Percentiles rank a stretch among this genome's conserved stretches.
These are phyloP conservation scores for Nothophoma quercina DNA, from an alignment of 2,329 filamentous ascomycete species.

Conservation along the genomic window DNA sequence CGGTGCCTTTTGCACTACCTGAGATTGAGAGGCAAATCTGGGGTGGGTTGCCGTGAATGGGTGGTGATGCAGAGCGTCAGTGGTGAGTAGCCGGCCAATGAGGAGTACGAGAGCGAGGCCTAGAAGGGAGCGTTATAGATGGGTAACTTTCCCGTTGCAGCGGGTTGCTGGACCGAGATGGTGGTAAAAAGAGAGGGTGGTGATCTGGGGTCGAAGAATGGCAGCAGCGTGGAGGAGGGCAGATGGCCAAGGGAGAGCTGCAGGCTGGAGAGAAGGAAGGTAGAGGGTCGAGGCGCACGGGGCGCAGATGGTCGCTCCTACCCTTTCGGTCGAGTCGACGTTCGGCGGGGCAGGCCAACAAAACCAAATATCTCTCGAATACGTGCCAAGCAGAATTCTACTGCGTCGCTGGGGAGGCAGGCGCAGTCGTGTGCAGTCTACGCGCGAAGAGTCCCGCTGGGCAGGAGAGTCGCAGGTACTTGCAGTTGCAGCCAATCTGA, in stretches of 20 bases:
- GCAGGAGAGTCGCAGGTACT: conserved; percentile 17
- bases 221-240: conserved; percentile 27
- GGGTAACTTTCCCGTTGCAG: conserved; percentile 13
- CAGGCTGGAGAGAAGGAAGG: conserved; percentile 15
- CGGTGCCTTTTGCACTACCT: conserved; percentile 17
- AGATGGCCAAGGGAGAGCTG: conserved; percentile 15
- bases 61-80: conserved; percentile 37
- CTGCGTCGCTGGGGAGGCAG: conserved; percentile 23
- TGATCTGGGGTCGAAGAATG: conserved; percentile 20
- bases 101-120: conserved; percentile 21
- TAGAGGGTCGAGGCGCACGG: conserved; percentile 22
- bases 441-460: conserved; percentile 10
- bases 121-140: conserved; percentile 15
- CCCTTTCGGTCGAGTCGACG: conserved; percentile 33
- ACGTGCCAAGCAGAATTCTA: conserved; percentile 25
- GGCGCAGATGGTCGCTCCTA: conserved; percentile 25
- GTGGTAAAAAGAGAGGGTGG: conserved; percentile 15
- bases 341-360: conserved; percentile 35
- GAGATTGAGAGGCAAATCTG: conserved; percentile 15
- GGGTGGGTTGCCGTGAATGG: conserved; percentile 20
- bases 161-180: conserved; percentile 13
- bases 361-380: conserved; percentile 23
- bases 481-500: conserved; percentile 16
- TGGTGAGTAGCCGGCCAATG: conserved; percentile 30
- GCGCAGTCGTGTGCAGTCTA: conserved; percentile 23